A percentile compares a stretch with the other conserved stretches of the same genome.
Conservation (phyloP, 225 moss, liverwort and hornwort species). For the Sphagnum contortum region DNA sequence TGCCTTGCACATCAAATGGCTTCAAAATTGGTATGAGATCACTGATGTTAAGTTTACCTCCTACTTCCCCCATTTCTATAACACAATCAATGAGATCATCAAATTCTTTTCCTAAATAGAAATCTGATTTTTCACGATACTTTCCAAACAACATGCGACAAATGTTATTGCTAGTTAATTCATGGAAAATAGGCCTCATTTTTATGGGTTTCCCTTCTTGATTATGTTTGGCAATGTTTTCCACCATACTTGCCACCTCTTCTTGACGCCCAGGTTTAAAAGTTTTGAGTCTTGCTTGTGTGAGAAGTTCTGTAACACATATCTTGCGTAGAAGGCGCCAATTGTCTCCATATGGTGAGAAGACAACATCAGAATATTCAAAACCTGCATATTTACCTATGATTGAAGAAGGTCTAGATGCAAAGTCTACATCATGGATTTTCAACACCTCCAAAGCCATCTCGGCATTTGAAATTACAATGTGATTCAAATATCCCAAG, state of each 20-base stretch:
- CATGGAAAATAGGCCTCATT: neutral
- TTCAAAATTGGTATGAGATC: neutral
- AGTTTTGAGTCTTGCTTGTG: too few species aligned
- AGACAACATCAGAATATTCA: too few species aligned
- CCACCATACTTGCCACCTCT: too few species aligned
- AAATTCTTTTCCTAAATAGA: neutral
- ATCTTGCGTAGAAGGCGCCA: too few species aligned
- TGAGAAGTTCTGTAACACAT: too few species aligned
- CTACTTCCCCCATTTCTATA: neutral
- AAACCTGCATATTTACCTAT: too few species aligned
- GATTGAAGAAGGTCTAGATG: too few species aligned
- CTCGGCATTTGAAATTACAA: conserved; percentile 5
- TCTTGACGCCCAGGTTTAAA: too few species aligned
- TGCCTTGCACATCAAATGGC: conserved; percentile 1
- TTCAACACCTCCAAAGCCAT: neutral
- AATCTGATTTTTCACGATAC: neutral
- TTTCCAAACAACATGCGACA: neutral
- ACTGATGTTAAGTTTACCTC: neutral
- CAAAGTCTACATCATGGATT: too few species aligned
- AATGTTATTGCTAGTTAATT: neutral
- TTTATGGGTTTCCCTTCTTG: neutral
- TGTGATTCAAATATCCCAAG: neutral
- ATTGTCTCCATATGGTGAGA: too few species aligned
- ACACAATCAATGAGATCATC: neutral
- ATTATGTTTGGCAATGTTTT: too few species aligned